Conservation (phyloP, 2,329 filamentous ascomycete genomes). For the Biscogniauxia sp. region DNA sequence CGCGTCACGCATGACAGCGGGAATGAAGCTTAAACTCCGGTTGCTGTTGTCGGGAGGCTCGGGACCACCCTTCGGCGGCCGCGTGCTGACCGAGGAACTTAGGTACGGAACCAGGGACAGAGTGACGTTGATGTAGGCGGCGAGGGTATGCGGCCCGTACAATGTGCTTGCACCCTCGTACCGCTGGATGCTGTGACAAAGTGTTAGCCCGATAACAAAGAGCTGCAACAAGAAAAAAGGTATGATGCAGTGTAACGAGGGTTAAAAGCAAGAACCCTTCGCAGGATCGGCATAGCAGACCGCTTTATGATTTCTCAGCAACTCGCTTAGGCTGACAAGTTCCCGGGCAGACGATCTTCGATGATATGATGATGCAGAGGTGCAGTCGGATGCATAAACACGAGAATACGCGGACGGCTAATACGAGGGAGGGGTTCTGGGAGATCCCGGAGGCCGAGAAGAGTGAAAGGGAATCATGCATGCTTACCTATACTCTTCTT, state of each 20-base stretch:
- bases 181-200: constrained; percentile 62
- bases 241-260: background rate
- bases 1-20: constrained; percentile 71
- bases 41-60: constrained; percentile 76
- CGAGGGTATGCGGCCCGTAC: constrained; percentile 80
- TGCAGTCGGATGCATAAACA: background rate
- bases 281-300: background rate
- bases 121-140: constrained; percentile 81
- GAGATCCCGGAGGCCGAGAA: background rate
- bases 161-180: constrained; percentile 91
- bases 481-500: constrained; percentile 67
- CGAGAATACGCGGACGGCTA: background rate
- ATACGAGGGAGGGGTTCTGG: background rate
- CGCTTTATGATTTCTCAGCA: background rate
- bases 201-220: constrained; percentile 17
- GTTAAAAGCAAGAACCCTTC: constrained; percentile 1
- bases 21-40: constrained; percentile 73
- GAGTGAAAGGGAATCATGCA: background rate
- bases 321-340: background rate
- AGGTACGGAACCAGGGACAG: constrained; percentile 68
- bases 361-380: background rate
- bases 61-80: constrained; percentile 45
- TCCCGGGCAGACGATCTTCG: background rate
- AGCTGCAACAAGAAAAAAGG: background rate
- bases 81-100: constrained; percentile 40